phyloP scores from a whole-genome alignment of 2,329 filamentous ascomycete genomes.

The Colletotrichum godetiae region DNA sequence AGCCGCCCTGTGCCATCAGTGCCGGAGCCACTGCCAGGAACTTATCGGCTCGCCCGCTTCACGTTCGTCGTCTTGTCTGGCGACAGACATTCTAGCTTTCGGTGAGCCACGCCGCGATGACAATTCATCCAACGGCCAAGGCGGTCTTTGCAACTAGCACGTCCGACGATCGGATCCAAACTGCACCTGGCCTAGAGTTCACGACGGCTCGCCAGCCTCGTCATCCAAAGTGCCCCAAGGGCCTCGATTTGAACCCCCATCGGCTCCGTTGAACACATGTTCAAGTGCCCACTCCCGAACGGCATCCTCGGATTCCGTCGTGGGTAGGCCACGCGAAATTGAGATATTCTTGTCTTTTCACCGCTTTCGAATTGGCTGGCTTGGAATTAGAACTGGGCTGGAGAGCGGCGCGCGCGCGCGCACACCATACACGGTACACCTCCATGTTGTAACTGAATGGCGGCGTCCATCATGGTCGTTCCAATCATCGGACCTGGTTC shows the following conservation, averaged over 20 bases:
- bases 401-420: background rate
- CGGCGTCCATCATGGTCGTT: background rate
- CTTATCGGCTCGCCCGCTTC: background rate
- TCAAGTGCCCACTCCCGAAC: background rate
- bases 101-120: slow-evolving; percentile 7
- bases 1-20: background rate
- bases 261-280: background rate
- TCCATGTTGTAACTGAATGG: slow-evolving; percentile 8
- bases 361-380: background rate
- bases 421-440: background rate
- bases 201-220: background rate
- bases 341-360: background rate
- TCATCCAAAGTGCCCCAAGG: background rate
- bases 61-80: background rate
- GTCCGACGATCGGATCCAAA: background rate
- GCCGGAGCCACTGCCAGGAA: slow-evolving; percentile 5
- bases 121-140: slow-evolving; percentile 17
- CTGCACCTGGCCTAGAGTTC: slow-evolving; percentile 5
- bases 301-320: slow-evolving; percentile 9
- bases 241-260: background rate
- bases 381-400: background rate
- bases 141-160: slow-evolving; percentile 8
- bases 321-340: background rate
- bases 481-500: slow-evolving; percentile 6
- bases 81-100: background rate